Percentiles rank a stretch among this genome's conserved stretches.
Conservation (phyloP, 2,329 filamentous ascomycete species). For the Trichoderma citrinoviride region DNA sequence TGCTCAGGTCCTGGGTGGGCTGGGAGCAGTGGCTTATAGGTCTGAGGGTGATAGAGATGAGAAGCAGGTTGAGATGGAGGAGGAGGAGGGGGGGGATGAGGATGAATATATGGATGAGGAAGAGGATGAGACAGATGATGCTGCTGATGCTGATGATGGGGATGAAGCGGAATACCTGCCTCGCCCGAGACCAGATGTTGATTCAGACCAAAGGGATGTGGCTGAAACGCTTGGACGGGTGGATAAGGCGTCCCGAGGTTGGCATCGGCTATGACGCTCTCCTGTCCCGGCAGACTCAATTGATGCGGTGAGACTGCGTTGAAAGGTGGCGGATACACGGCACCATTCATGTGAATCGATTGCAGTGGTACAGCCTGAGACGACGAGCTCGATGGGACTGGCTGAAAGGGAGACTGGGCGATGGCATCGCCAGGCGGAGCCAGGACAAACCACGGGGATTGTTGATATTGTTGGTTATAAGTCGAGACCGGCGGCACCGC, state of each 20-base stretch:
- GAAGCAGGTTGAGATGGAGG: background rate
- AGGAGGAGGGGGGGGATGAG: background rate
- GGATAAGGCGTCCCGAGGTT: background rate
- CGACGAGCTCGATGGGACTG: background rate
- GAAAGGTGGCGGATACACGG: background rate
- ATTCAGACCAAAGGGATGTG: background rate
- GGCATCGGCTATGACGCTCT: background rate
- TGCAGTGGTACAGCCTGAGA: slow-evolving; percentile 7
- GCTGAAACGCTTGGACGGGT: background rate
- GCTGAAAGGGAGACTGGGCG: slow-evolving; percentile 5
- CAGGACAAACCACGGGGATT: background rate
- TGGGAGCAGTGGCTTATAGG: background rate
- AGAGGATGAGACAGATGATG: background rate
- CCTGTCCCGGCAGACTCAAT: background rate
- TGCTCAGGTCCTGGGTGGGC: background rate
- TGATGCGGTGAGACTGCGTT: background rate
- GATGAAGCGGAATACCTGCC: background rate
- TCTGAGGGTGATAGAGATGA: background rate
- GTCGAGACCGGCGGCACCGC: background rate
- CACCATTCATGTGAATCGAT: background rate
- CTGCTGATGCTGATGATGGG: background rate
- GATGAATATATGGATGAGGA: background rate
- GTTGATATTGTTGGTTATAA: slow-evolving; percentile 17
- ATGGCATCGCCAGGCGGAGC: background rate
- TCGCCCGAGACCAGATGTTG: background rate